Evolutionary conservation across 768 basidiomycete genomes (phyloP).

Genomic region (Macrolepiota dolichaula): DNA sequence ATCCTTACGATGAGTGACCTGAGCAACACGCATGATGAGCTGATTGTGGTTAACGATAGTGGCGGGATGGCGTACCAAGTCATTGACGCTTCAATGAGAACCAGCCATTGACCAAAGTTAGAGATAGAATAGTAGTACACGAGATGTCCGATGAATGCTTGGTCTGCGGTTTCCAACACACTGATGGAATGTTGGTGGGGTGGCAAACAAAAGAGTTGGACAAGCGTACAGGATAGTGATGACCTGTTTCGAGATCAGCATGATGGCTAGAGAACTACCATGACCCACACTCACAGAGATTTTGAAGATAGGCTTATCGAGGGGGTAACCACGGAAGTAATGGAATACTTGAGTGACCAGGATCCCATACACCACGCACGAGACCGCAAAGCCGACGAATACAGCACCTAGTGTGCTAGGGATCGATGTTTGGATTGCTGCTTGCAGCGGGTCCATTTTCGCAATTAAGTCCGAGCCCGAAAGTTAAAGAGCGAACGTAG

Average conservation of each 20-base stretch:
- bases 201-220: neutral
- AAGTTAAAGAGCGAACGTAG: no score
- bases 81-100: conserved; percentile 32
- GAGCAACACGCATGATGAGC: conserved; percentile 8
- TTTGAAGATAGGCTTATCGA: conserved; percentile 51
- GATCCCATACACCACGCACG: conserved; percentile 53
- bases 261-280: neutral
- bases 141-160: conserved; percentile 52
- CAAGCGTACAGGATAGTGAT: conserved; percentile 32
- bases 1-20: conserved; percentile 52
- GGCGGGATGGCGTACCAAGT: conserved; percentile 39
- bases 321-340: conserved; percentile 54
- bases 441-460: neutral
- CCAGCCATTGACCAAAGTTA: conserved; percentile 34
- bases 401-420: conserved; percentile 58
- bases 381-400: conserved; percentile 54
- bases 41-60: neutral
- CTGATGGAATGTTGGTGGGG: conserved; percentile 24
- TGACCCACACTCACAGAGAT: conserved; percentile 36
- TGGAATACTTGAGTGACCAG: conserved; percentile 49
- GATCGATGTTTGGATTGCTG: conserved; percentile 14
- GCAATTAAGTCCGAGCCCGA: neutral
- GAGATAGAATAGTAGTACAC: conserved; percentile 55
- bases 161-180: conserved; percentile 50
- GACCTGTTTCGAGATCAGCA: conserved; percentile 26